Base-by-base conservation (phyloP, 768 basidiomycete species). In the Leccinum longicurvipes region DNA sequence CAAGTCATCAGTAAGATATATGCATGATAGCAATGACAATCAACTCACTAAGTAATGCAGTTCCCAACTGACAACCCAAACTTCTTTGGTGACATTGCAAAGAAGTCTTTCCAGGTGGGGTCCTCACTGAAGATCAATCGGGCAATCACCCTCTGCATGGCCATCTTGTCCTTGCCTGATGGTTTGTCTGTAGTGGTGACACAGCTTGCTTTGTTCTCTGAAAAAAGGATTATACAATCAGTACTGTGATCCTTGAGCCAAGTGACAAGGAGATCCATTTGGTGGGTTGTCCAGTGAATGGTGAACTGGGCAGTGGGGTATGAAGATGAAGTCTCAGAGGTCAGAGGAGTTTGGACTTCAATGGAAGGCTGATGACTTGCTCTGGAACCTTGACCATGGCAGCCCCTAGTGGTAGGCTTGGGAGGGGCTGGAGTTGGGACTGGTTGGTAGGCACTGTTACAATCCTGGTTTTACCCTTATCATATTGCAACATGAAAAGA, bases 41-140 rank as follows among this genome's bases (percentile, higher is more conserved):
- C n/a, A n/a, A n/a, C 41, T n/a, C 21, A 42, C 41, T 42, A 21
- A 0, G 4, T n/a, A 9, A 42, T 42, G 10, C 41, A 1, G n/a
- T 42, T 42, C 10, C 19, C 4, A 21, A 42, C 41, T 4, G 5
- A 42, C 10, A 8, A 9, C 8, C n/a, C 11, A 11, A 42, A 42
- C n/a, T 42, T 42, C 41, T 21, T 42, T 42, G 21, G 15, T 19
- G 10, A 3, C 10, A 21, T 19, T 21, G 19, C 21, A 23, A 19
- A 42, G 8, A n/a, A 0, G 12, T 19, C 36, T 17, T 11, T n/a
- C 36, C 8, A 36, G 1, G 6, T 1, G 2, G 0, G 0, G 3
- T 21, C 11, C 2, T 41, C 39, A 3, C 41, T 19, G 9, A 21
- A 42, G 19, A 42, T 19, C 9, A 3, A 19, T 19, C 1, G 11